Base-by-base conservation (phyloP, 2,329 filamentous ascomycete genomes). In the Escovopsis sp. region DNA sequence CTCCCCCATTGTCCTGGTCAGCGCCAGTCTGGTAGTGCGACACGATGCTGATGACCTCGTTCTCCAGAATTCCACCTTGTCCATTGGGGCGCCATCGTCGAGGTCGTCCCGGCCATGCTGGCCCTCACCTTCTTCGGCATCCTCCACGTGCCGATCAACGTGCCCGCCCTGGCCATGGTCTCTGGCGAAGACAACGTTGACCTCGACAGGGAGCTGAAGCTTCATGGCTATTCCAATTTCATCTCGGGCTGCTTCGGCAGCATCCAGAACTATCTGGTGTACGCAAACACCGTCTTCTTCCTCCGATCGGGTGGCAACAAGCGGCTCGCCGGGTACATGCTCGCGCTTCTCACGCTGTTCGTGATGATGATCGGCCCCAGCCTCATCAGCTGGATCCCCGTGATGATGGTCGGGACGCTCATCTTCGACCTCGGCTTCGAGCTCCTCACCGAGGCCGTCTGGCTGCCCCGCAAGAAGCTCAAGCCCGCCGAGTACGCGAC, bases 121-220 rank as follows among this genome's bases (percentile, higher is more conserved):
- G 90, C 90, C 0, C 62, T 98, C 41, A 96, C 90, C 0, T 98
- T 98, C 63, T 98, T 98, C 49, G 90, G 90, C 35, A 79, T 98
- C 37, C 70, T 98, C 3, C 90, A 98, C 53, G 90, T 98, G 3
- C 90, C 90, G 0, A 98, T 98, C 59, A 98, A 98, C 49, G 87
- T 98, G 4, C 90, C 90, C 3, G 90, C 90, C 3, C 62, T 98
- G 39, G 90, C 85, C 0, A 79, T 94, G 33, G 86, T 85, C 23
- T 84, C 82, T 4, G 85, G 86, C 30, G 87, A 96, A 55, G 90
- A 98, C 52, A 82, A 96, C 50, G 71, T 93, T 21, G 78, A 92
- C 51, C 73, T 98, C 33, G 85, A 98, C 51, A 76, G 82, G 42
- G 90, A 98, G 54, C 66, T 98, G 16, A 85, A 87, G 49, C 76